Conservation (phyloP, 2,329 filamentous ascomycete genomes). For the Metarhizium sp. region DNA sequence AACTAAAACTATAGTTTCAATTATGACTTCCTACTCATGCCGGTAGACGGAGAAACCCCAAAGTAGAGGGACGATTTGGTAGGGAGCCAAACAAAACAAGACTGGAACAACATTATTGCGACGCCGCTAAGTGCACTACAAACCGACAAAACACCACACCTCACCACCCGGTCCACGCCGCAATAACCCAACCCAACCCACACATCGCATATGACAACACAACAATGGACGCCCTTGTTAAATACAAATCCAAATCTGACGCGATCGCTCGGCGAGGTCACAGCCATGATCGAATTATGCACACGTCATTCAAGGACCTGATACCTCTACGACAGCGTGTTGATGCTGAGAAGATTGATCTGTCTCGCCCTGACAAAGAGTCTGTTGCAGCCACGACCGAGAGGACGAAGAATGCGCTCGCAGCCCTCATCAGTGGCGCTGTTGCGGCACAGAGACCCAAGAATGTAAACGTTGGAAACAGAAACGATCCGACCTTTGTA, state of each 20-base stretch:
- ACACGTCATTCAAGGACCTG: constrained; percentile 92
- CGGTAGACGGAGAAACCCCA: too few relatives aligned
- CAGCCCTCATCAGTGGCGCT: constrained; percentile 72
- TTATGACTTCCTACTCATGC: too few relatives aligned
- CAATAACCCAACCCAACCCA: too few relatives aligned
- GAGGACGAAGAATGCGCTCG: constrained; percentile 78
- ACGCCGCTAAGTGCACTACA: too few relatives aligned
- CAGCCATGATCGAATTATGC: constrained; percentile 71
- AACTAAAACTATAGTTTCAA: too few relatives aligned
- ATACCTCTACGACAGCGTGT: constrained; percentile 90
- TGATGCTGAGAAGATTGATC: constrained; percentile 81
- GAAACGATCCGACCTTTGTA: constrained; percentile 85
- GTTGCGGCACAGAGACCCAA: constrained; percentile 92
- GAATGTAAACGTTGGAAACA: constrained; percentile 73
- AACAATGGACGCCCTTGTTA: too few relatives aligned
- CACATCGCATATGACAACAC: too few relatives aligned
- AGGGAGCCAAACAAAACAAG: too few relatives aligned
- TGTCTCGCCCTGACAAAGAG: constrained; percentile 77
- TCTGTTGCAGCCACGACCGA: constrained; percentile 77
- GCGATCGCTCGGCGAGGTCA: constrained; percentile 89
- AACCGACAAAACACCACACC: too few relatives aligned
- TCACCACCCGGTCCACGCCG: too few relatives aligned
- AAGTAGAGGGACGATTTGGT: too few relatives aligned
- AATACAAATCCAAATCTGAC: constrained; percentile 79
- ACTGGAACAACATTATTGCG: too few relatives aligned